A percentile compares a stretch with the other conserved stretches of the same genome.
phyloP scores from a whole-genome alignment of 2,329 filamentous ascomycete genomes.

The Paraphoma sp. region DNA sequence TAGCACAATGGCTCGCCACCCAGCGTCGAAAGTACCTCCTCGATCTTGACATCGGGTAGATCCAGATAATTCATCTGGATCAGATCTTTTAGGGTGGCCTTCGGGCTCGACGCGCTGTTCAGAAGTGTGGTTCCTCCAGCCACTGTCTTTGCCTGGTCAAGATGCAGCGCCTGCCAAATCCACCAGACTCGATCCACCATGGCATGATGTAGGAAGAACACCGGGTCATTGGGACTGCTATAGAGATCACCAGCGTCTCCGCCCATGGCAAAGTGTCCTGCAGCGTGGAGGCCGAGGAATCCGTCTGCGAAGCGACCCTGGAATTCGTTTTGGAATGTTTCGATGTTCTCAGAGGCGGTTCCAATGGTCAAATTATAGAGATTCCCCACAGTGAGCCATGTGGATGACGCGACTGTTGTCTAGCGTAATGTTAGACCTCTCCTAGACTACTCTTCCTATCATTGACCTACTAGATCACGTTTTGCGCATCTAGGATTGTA shows the following conservation, averaged over 20 bases:
- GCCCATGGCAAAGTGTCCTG: conserved; percentile 42
- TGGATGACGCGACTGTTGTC: conserved; percentile 27
- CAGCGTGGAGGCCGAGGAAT: conserved; percentile 49
- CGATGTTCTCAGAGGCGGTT: conserved; percentile 53
- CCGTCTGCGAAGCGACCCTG: conserved; percentile 22
- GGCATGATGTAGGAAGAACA: conserved; percentile 56
- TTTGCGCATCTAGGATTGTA: conserved; percentile 43
- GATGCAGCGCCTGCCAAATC: conserved; percentile 53
- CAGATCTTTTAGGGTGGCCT: conserved; percentile 54
- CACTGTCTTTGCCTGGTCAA: conserved; percentile 15
- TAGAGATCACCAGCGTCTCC: conserved; percentile 50
- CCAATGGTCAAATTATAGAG: conserved; percentile 57
- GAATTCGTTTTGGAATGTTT: conserved; percentile 42
- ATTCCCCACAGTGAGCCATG: conserved; percentile 39
- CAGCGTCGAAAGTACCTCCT: conserved; percentile 49
- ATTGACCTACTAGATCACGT: conserved; percentile 29
- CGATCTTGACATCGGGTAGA: conserved; percentile 36
- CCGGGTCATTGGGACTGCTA: conserved; percentile 53
- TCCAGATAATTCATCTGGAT: conserved; percentile 49
- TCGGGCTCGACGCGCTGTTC: conserved; percentile 51
- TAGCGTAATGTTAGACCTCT: not conserved
- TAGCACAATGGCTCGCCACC: conserved; percentile 54
- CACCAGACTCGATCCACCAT: conserved; percentile 56
- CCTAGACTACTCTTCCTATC: too few relatives aligned
- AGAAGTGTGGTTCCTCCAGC: conserved; percentile 51